Evolutionary conservation across 129 eudicot species (phyloP), one percentile per base, ranked within the genome.

Genomic region (Artemisia annua): DNA sequence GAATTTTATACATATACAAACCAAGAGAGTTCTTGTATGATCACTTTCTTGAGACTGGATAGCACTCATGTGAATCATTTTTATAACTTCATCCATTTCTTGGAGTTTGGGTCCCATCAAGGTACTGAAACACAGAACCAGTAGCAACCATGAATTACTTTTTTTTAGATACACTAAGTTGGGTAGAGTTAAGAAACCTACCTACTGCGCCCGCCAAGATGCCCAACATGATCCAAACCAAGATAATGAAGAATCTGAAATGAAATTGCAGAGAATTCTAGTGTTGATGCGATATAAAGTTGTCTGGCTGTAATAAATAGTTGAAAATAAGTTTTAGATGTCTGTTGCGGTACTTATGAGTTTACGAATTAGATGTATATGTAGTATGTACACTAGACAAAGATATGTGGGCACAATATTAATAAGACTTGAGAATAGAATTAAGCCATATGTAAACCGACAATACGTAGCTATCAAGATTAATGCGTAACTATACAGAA

Each of bases 181-280:
- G 48, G 48, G 54, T 56, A 75, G 48, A 48, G 68, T 49, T 76
- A 76, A 57, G 17, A 50, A 60, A 43, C 26, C 20, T 75, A 87
- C 98, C 97, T 90, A 71, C 62, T 84, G 35, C 97, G 96, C 67
- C 98, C 98, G 4, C 96, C 98, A 86, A 85, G 89, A 86, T 93
- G 98, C 24, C 98, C 98, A 80, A 93, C 96, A 73, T 93, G 98
- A 88, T 93, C 98, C 87, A 93, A 62, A 66, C 97, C 98, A 84
- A 93, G 97, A 84, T 89, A 93, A 83, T 90, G 98, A 75, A 93
- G 97, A 81, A 93, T 86, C 98, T 93, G 95, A 26, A 75, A 85
- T 63, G 76, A 44, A 60, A 65, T 69, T 82, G 81, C 61, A 60
- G 69, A 78, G 19, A 80, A 72, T 78, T 78, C 77, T 70, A 78